phyloP scores from a whole-genome alignment of 2,329 filamentous ascomycete species.

The Sclerotiophoma versabilis region DNA sequence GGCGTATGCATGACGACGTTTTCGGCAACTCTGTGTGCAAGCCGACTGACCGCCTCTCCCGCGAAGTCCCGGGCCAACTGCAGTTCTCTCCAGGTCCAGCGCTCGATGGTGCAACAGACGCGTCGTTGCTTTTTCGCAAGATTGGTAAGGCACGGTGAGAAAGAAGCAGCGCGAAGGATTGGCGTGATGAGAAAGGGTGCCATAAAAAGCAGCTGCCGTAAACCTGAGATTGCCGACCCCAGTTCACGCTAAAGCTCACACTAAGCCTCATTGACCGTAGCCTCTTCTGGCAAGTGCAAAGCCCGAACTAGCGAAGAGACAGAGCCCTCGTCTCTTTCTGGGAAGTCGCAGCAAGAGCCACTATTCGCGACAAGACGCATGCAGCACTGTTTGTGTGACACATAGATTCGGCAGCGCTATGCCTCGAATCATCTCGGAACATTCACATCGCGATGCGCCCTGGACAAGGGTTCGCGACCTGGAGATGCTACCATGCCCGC shows the following conservation, averaged over 20 bases:
- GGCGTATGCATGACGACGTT: constrained; percentile 44
- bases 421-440: constrained; percentile 31
- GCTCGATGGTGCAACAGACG: constrained; percentile 4
- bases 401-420: constrained; percentile 30
- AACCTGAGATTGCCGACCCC: constrained; percentile 39
- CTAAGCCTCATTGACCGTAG: constrained; percentile 21
- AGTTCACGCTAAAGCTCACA: constrained; percentile 30
- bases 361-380: constrained; percentile 24
- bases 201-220: constrained; percentile 28
- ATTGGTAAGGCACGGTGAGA: neutral
- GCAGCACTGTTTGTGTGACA: constrained; percentile 39
- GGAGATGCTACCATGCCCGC: constrained; percentile 53
- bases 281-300: constrained; percentile 8
- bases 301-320: constrained; percentile 17
- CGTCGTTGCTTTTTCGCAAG: constrained; percentile 7
- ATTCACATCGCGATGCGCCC: constrained; percentile 30
- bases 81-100: neutral
- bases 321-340: constrained; percentile 16
- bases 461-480: constrained; percentile 48
- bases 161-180: constrained; percentile 15
- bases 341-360: constrained; percentile 28
- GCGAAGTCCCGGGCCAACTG: constrained; percentile 18
- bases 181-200: constrained; percentile 18
- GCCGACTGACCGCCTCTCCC: constrained; percentile 33
- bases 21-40: constrained; percentile 36